Evolutionary conservation across 2,329 filamentous ascomycete genomes (phyloP), one percentile per base, ranked within the genome.

Genomic region (Arthroderma uncinatum): DNA sequence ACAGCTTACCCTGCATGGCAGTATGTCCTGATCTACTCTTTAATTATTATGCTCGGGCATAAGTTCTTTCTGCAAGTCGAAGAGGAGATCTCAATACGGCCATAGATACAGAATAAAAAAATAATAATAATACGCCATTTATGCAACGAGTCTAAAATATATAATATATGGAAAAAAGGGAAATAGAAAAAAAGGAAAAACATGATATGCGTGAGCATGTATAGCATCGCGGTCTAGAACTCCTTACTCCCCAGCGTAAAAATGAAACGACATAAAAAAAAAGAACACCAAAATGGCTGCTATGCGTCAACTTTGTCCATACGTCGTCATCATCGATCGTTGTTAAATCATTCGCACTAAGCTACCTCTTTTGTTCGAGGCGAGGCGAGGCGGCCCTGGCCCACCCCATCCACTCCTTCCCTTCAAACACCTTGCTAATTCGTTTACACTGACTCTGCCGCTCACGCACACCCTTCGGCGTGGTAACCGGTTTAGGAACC

Each of bases 401-500:
- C 53, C 53, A 55, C 16, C 53, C 53, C 25, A 39, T 42, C 52
- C 52, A 54, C 16, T 54, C 52, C 14, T 25, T 37, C 53, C 36
- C 37, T 16, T 55, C 25, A 10, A 55, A 55, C 21, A 55, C 53
- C 25, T 44, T 44, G 25, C 36, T 42, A 14, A 53, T 37, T 25
- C 30, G 50, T 16, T 39, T 53, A 21, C 50, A 37, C n/a, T 36
- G 36, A 19, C 25, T 50, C 47, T 14, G 47, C 9, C 8, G 52
- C 16, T 54, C 36, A 25, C 36, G 52, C 21, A 19, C 16, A 16
- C 30, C 34, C 21, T 55, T 21, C 0, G 16, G 36, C n/a, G 23
- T 10, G n/a, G 34, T 23, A 6, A 42, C 23, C 10, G 58, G 55
- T 28, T 28, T 30, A n/a, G 58, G 58, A 8, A 60, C 56, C 5